A percentile compares a stretch with the other conserved stretches of the same genome.
Evolutionary conservation across 805 yeast species (phyloP).

Genomic region (Torulaspora microellipsoides): DNA sequence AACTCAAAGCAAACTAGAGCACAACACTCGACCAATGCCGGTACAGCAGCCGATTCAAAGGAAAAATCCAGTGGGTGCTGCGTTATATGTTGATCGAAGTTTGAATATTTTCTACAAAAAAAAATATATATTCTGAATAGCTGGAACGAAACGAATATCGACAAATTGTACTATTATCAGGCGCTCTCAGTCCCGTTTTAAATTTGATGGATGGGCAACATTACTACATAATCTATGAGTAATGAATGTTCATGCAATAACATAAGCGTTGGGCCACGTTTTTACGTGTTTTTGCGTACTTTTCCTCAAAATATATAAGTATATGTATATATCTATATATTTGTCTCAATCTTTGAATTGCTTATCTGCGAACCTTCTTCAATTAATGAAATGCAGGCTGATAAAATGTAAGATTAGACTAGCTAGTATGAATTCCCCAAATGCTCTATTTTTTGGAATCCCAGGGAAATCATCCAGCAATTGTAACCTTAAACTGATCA

Average conservation of each 20-base stretch:
- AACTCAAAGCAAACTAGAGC: constrained; percentile 14
- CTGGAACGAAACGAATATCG: background rate
- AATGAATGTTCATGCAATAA: too few species aligned
- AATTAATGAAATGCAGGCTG: constrained; percentile 87
- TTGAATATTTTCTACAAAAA: background rate
- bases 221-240: background rate
- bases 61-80: constrained; percentile 16
- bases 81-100: constrained; percentile 4
- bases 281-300: background rate
- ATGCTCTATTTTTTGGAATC: constrained; percentile 56
- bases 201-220: background rate
- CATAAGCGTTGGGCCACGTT: too few species aligned
- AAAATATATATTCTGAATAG: too few species aligned
- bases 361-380: constrained; percentile 11
- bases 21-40: constrained; percentile 10
- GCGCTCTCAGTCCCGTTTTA: background rate
- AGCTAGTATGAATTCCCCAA: constrained; percentile 86
- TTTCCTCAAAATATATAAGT: constrained; percentile 1
- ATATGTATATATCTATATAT: constrained; percentile 1
- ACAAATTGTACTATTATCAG: constrained; percentile 4
- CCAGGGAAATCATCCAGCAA: constrained; percentile 42
- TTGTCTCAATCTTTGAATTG: background rate
- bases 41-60: constrained; percentile 4
- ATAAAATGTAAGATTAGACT: constrained; percentile 85
- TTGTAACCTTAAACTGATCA: constrained; percentile 79